Evolutionary conservation across 305 asterid species (phyloP), one percentile per base, ranked within the genome.

Genomic region (Fraxinus albicans): DNA sequence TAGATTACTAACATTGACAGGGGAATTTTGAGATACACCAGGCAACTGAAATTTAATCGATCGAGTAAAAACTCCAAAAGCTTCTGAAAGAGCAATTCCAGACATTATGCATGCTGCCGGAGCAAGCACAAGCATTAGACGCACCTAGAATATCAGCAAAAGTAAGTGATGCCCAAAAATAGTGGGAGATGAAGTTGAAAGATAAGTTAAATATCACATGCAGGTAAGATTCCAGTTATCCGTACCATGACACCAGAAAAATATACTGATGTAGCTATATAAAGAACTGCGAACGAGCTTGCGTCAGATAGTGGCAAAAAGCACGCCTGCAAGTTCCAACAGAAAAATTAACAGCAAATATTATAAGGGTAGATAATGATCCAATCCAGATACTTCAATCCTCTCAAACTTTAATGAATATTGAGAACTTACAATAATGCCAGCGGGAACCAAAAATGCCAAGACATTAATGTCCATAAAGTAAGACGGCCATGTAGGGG

Each of bases 91-190:
- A 79, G 99, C 99, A 80, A 95, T 96, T 86, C 98, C 99, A 86
- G 99, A 96, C 98, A 96, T 91, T 87, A 96, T 94, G 88, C 99
- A 96, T 79, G 99, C 99, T 15, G 98, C 99, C 58, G 99, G 98
- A 86, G 99, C 99, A 80, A 96, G 95, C 53, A 96, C 99, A 84
- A 96, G 98, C 99, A 96, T 96, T 86, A 96, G 89, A 25, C 99
- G 98, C 82, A 95, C 99, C 99, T 93, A 90, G 74, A 80, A 88
- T 84, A 81, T 77, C 50, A 85, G 85, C 81, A 85, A 87, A 76
- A 80, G 23, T 79, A 63, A 77, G 85, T 83, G 58, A 84, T 0
- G 33, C 73, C 63, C 74, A 70, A 77, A 44, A 38, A 76, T 55
- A 9, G 29, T 15, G 77, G 63, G 70, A 73, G 73, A 70, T 33